Evolutionary conservation across 805 yeast genomes (phyloP).

Genomic region (Candida corydali): DNA sequence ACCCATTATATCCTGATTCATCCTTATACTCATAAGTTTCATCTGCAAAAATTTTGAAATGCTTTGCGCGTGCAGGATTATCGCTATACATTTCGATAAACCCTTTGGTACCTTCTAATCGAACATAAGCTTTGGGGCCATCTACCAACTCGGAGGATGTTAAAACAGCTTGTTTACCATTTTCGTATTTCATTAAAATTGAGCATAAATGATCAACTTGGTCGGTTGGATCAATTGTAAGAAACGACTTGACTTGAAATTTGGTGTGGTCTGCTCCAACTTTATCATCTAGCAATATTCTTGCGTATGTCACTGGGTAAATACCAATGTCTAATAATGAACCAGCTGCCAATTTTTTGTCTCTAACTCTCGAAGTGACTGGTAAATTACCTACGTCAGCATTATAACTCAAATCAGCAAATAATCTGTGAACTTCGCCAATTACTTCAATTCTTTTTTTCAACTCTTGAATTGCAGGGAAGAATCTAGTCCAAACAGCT

Average conservation of each 20-base stretch:
- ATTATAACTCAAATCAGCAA: slow-evolving; percentile 39
- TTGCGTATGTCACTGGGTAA: slow-evolving; percentile 45
- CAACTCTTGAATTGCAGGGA: slow-evolving; percentile 38
- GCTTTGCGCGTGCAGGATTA: slow-evolving; percentile 31
- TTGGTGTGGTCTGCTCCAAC: slow-evolving; percentile 25
- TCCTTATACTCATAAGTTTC: slow-evolving; percentile 29
- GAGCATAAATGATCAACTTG: slow-evolving; percentile 41
- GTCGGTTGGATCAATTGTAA: slow-evolving; percentile 30
- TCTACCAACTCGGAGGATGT: slow-evolving; percentile 24
- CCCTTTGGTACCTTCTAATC: slow-evolving; percentile 33
- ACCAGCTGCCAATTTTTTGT: slow-evolving; percentile 51
- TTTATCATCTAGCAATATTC: slow-evolving; percentile 34
- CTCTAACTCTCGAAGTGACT: slow-evolving; percentile 32
- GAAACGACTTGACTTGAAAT: slow-evolving; percentile 26
- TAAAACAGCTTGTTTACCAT: slow-evolving; percentile 39
- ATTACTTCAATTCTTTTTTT: slow-evolving; percentile 33
- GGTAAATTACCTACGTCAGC: slow-evolving; percentile 30
- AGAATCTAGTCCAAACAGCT: slow-evolving; percentile 55
- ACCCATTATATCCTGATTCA: slow-evolving; percentile 41
- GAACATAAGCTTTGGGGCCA: slow-evolving; percentile 25
- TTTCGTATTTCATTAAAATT: slow-evolving; percentile 32
- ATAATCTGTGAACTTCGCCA: slow-evolving; percentile 45
- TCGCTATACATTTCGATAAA: slow-evolving; percentile 24
- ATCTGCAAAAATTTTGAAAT: slow-evolving; percentile 28
- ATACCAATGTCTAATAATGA: slow-evolving; percentile 54